Percentiles rank a stretch among this genome's conserved stretches.
These are phyloP conservation scores for Naganishia sp. DNA, from an alignment of 1,284 basidiomycete genomes.

Conservation along the genomic window DNA sequence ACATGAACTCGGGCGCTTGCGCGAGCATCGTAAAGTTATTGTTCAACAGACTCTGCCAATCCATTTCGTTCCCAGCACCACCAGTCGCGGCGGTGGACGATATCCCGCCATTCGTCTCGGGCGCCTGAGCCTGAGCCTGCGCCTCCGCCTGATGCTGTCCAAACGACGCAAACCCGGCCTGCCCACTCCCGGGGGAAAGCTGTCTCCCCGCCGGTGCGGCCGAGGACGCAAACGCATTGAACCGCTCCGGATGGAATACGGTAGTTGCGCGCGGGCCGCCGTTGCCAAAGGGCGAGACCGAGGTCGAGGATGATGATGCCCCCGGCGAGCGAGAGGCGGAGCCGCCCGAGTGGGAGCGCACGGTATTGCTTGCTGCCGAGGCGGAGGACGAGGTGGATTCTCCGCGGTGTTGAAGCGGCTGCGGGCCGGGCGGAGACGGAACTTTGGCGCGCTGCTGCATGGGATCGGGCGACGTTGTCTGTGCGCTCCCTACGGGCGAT, in stretches of 20 bases:
- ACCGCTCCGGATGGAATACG: conserved; percentile 35
- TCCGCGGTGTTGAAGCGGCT: conserved; percentile 20
- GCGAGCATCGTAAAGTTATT: conserved; percentile 38
- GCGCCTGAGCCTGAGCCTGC: not conserved
- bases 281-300: conserved; percentile 12
- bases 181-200: too few relatives aligned
- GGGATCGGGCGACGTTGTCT: not conserved
- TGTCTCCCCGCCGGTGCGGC: not conserved
- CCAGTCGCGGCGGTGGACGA: too few relatives aligned
- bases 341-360: conserved; percentile 15
- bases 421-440: conserved; percentile 3
- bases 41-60: conserved; percentile 24
- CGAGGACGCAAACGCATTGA: conserved; percentile 32
- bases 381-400: conserved; percentile 21
- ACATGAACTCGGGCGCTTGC: conserved; percentile 42
- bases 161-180: too few relatives aligned
- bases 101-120: not conserved
- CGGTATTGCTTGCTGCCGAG: conserved; percentile 20
- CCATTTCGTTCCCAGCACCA: conserved; percentile 34
- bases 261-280: not conserved
- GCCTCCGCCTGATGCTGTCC: not conserved
- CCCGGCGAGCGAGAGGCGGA: conserved; percentile 16
- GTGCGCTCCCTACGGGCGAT: conserved; percentile 3
- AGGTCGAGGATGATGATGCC: conserved; percentile 20
- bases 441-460: not conserved